These are phyloP conservation scores for Macrocybe gigantea DNA, from an alignment of 768 basidiomycete species.

Conservation along the genomic window DNA sequence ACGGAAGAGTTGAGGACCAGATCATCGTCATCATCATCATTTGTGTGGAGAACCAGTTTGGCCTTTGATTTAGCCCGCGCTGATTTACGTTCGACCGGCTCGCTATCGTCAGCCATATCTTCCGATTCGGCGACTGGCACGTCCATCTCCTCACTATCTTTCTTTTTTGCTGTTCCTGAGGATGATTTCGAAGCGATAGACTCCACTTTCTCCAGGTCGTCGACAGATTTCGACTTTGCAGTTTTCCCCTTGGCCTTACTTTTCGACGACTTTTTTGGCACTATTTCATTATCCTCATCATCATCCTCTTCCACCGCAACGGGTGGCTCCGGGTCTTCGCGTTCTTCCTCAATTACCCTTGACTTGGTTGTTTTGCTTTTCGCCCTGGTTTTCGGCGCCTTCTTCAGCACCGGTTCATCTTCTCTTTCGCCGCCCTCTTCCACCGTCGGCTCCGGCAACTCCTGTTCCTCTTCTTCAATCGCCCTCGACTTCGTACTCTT, in stretches of 20 bases:
- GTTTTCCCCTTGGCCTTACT: constrained; percentile 3
- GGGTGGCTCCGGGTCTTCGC: constrained; percentile 1
- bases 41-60: too few species aligned
- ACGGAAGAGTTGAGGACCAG: too few species aligned
- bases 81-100: too few species aligned
- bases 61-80: too few species aligned
- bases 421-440: too few species aligned
- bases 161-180: too few species aligned
- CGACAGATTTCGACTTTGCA: not conserved
- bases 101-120: too few species aligned
- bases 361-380: not conserved
- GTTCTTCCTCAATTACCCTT: constrained; percentile 6
- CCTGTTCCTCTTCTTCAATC: constrained; percentile 2
- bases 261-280: constrained; percentile 3
- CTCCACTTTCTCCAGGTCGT: too few species aligned
- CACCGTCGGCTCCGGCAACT: not conserved
- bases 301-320: not conserved
- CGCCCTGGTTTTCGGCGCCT: not conserved
- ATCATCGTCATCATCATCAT: too few species aligned
- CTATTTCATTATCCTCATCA: not conserved
- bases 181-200: too few species aligned
- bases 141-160: too few species aligned
- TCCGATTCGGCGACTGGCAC: too few species aligned
- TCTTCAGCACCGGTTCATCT: not conserved
- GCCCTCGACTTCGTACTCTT: not conserved